phyloP scores from a whole-genome alignment of 2,329 filamentous ascomycete genomes.

The Aspergillus sp. region DNA sequence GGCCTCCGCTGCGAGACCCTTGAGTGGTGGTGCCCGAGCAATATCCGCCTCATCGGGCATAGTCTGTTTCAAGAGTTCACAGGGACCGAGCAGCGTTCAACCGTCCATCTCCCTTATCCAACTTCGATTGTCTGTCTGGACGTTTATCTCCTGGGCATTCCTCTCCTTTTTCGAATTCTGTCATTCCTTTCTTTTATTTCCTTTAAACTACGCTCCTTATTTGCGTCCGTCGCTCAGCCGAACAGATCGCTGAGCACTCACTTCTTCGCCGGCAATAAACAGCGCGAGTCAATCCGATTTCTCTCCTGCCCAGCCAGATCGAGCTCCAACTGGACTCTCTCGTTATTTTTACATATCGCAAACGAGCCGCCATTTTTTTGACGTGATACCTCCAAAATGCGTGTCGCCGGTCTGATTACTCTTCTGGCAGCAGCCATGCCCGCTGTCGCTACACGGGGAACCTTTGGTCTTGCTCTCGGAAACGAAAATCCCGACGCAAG shows the following conservation, averaged over 20 bases:
- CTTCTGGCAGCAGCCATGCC: conserved; percentile 46
- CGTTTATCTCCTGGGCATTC: not conserved
- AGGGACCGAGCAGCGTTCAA: not conserved
- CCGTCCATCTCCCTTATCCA: not conserved
- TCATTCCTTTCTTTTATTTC: not conserved
- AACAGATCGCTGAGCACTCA: not conserved
- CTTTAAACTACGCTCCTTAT: not conserved
- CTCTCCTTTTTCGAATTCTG: conserved; percentile 1
- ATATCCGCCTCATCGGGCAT: conserved; percentile 2
- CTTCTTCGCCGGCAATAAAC: not conserved
- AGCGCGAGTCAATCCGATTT: not conserved
- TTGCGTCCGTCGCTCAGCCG: not conserved
- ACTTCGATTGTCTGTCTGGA: not conserved
- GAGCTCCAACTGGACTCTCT: not conserved
- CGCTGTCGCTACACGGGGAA: conserved; percentile 52
- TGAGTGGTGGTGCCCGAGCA: conserved; percentile 5
- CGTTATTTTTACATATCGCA: not conserved
- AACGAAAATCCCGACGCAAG: conserved; percentile 60
- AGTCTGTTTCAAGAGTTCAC: conserved; percentile 8
- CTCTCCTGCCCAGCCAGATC: not conserved
- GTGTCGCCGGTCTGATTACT: conserved; percentile 42
- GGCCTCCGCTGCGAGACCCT: not conserved
- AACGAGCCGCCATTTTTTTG: not conserved
- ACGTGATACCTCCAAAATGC: conserved; percentile 39
- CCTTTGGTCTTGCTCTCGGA: conserved; percentile 66